Evolutionary conservation across 441 rosid species (phyloP), one percentile per base, ranked within the genome.

Genomic region (Brassica balearica): DNA sequence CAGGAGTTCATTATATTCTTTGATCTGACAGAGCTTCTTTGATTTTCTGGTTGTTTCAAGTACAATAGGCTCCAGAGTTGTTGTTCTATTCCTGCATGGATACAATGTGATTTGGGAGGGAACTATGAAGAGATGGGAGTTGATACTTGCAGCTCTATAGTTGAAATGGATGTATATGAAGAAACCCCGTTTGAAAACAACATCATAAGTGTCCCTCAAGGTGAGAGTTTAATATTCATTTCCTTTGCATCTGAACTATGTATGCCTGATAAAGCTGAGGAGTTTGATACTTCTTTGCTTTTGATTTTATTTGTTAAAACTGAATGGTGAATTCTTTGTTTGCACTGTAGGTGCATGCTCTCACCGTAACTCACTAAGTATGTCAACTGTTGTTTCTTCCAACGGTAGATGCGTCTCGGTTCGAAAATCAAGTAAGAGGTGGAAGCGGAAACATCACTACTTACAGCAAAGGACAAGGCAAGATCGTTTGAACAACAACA

Each of bases 401-500:
- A 92, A 82, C 68, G 85, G 82, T 83, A 87, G 94, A 82, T 86
- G 87, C 77, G 87, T 83, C 79, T 78, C 89, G 6, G 58, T 89
- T 73, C 82, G 87, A 56, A 96, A 81, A 78, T 85, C 90, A 72
- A 83, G 86, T 75, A 96, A 94, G 85, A 87, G 94, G 71, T 96
- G 99, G 99, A 96, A 91, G 82, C 88, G 99, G 62, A 87, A 78
- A 63, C 88, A 83, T 38, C 87, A 86, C 75, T 91, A 91, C 86
- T 85, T 87, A 78, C 97, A 96, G 64, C 97, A 87, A 71, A 92
- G 82, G 82, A 97, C 96, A 82, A 90, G 96, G 65, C 93, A 90
- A 83, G 99, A 94, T 74, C 93, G 93, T 65, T 84, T 93, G 77
- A 96, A 90, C 82, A 91, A 79, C 84, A 92, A 91, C 82, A 88